A percentile compares a stretch with the other conserved stretches of the same genome.
Evolutionary conservation across 192 early-diverging fungal genomes (phyloP).

Genomic region (Nowakowskiella sp.): DNA sequence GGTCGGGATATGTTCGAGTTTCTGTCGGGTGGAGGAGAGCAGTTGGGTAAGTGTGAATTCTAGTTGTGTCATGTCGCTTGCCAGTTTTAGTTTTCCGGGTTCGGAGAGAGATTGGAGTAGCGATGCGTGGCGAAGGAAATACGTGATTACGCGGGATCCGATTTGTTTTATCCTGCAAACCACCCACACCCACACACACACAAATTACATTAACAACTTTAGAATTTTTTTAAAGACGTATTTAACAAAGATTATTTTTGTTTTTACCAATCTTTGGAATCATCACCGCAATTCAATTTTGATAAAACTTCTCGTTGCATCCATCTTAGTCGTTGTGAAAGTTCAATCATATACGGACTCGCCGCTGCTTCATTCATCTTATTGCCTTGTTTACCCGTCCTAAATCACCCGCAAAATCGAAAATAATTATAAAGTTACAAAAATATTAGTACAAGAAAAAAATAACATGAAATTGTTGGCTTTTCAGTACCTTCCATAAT

Average conservation of each 20-base stretch:
- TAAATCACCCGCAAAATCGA: background rate
- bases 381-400: slow-evolving; percentile 1
- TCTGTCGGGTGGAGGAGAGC: slow-evolving; percentile 45
- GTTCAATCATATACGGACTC: slow-evolving; percentile 53
- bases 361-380: slow-evolving; percentile 27
- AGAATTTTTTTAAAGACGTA: slow-evolving; percentile 21
- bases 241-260: no score
- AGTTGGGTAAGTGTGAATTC: slow-evolving; percentile 62
- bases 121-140: slow-evolving; percentile 62
- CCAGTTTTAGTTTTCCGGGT: slow-evolving; percentile 55
- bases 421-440: background rate
- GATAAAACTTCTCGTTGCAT: slow-evolving; percentile 46
- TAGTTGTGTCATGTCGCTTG: slow-evolving; percentile 63
- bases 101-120: slow-evolving; percentile 54
- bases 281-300: slow-evolving; percentile 51
- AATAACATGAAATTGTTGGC: slow-evolving; percentile 2
- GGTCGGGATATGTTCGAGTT: slow-evolving; percentile 48
- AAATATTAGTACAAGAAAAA: slow-evolving; percentile 12
- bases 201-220: background rate
- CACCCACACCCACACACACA: background rate
- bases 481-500: slow-evolving; percentile 37
- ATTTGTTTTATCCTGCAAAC: slow-evolving; percentile 33
- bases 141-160: slow-evolving; percentile 33
- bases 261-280: slow-evolving; percentile 55
- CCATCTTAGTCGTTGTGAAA: slow-evolving; percentile 50